Conservation (phyloP, 257 asterid genomes). For the Avicennia marina region DNA sequence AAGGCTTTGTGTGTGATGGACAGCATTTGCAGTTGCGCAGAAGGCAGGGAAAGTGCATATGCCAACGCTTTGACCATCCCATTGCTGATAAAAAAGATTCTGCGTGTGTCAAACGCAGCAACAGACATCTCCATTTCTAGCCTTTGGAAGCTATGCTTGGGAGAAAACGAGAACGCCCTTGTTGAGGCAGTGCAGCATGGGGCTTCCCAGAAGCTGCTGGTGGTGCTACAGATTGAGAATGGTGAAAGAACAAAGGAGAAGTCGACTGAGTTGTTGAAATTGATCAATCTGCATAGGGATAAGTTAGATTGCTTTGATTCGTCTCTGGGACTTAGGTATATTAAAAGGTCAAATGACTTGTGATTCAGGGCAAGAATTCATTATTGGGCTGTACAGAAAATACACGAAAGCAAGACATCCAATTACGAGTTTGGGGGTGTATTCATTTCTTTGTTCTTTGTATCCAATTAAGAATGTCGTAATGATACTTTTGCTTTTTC, state of each 20-base stretch:
- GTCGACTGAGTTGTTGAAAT: constrained; percentile 60
- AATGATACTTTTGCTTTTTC: too few relatives aligned
- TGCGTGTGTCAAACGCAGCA: constrained; percentile 55
- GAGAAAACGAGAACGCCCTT: constrained; percentile 28
- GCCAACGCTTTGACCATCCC: constrained; percentile 53
- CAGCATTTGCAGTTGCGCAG: constrained; percentile 27
- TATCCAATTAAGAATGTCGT: too few relatives aligned
- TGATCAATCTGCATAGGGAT: constrained; percentile 58
- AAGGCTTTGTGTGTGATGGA: constrained; percentile 58
- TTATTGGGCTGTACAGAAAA: not conserved
- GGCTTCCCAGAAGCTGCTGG: constrained; percentile 72
- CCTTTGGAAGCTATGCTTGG: constrained; percentile 58
- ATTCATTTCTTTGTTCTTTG: too few relatives aligned
- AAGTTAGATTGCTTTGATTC: constrained; percentile 64
- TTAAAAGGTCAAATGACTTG: constrained; percentile 32
- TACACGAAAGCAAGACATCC: not conserved
- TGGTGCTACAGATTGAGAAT: constrained; percentile 71
- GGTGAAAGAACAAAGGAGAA: constrained; percentile 50
- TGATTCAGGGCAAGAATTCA: not conserved
- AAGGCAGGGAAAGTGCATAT: constrained; percentile 44
- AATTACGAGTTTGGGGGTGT: too few relatives aligned
- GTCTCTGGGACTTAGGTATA: constrained; percentile 52
- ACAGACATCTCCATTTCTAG: constrained; percentile 47
- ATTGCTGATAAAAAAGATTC: constrained; percentile 58
- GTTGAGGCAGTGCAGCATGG: constrained; percentile 69